phyloP scores from a whole-genome alignment of 306 rosid species.

The Gillenia trifoliata region DNA sequence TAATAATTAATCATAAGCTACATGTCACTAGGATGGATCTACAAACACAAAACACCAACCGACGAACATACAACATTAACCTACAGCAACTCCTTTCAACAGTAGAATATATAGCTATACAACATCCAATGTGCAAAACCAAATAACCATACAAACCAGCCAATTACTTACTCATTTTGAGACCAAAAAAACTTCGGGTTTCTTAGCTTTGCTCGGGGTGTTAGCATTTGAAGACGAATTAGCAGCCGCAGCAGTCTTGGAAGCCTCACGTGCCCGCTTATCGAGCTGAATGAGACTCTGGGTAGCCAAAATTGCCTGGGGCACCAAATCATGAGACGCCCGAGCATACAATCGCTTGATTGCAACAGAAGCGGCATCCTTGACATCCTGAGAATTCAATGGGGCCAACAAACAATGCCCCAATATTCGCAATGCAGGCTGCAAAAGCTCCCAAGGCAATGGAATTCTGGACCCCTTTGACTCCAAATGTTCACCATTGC shows the following conservation, averaged over 20 bases:
- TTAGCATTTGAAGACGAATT: slow-evolving; percentile 58
- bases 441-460: slow-evolving; percentile 92
- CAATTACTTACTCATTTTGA: slow-evolving; percentile 56
- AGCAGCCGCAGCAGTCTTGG: slow-evolving; percentile 27
- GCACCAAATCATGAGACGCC: slow-evolving; percentile 84
- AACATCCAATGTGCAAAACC: slow-evolving; percentile 30
- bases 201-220: slow-evolving; percentile 81
- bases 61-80: slow-evolving; percentile 37
- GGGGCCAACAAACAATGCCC: slow-evolving; percentile 94
- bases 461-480: slow-evolving; percentile 65
- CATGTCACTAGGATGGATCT: slow-evolving; percentile 15
- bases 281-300: slow-evolving; percentile 91
- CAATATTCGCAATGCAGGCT: slow-evolving; percentile 71
- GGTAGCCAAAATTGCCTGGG: slow-evolving; percentile 83
- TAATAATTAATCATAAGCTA: not conserved
- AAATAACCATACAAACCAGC: not conserved
- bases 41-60: slow-evolving; percentile 18
- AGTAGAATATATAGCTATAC: slow-evolving; percentile 35
- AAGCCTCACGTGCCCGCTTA: slow-evolving; percentile 47
- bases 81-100: slow-evolving; percentile 35
- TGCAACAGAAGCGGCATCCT: slow-evolving; percentile 62
- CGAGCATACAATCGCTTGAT: slow-evolving; percentile 71
- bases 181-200: slow-evolving; percentile 80
- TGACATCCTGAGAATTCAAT: slow-evolving; percentile 67
- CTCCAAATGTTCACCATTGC: slow-evolving; percentile 15